Percentiles rank a stretch among this genome's conserved stretches.
These are phyloP conservation scores for Aspergillus homomorphus DNA, from an alignment of 495 filamentous ascomycete species.

Conservation along the genomic window DNA sequence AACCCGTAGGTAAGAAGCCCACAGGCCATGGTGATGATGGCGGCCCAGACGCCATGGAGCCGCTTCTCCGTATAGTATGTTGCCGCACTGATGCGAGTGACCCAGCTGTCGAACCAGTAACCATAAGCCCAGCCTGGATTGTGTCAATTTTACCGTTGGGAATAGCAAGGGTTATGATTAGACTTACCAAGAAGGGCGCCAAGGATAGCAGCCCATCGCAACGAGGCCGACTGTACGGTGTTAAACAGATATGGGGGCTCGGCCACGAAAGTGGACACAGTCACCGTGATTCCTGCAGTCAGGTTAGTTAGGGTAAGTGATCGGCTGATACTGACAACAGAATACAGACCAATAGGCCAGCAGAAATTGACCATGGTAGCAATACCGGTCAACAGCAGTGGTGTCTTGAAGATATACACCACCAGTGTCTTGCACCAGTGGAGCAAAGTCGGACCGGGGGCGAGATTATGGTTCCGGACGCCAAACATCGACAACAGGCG, in stretches of 20 bases:
- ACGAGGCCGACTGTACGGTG: constrained; percentile 34
- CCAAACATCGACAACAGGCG: constrained; percentile 45
- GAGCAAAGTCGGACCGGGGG: constrained; percentile 21
- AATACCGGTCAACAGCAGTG: constrained; percentile 32
- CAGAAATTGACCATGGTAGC: constrained; percentile 35
- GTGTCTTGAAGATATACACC: constrained; percentile 34
- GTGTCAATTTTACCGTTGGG: background rate
- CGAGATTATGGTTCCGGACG: constrained; percentile 41
- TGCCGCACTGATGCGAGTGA: constrained; percentile 29
- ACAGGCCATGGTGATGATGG: constrained; percentile 28
- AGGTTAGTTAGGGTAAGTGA: background rate
- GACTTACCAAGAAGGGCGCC: constrained; percentile 31
- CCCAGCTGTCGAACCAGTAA: constrained; percentile 37
- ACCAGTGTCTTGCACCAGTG: constrained; percentile 26
- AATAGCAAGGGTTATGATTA: background rate
- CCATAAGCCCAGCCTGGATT: constrained; percentile 30
- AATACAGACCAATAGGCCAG: constrained; percentile 36
- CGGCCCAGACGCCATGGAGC: constrained; percentile 38
- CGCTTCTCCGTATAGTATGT: constrained; percentile 33
- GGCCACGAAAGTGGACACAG: constrained; percentile 36
- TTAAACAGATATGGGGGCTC: constrained; percentile 39
- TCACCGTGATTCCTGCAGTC: constrained; percentile 35
- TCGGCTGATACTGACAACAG: too few species aligned
- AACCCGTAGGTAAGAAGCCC: constrained; percentile 37
- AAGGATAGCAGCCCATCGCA: constrained; percentile 39